phyloP scores from a whole-genome alignment of 192 early-diverging fungal genomes.

The Backusella morwellensis region DNA sequence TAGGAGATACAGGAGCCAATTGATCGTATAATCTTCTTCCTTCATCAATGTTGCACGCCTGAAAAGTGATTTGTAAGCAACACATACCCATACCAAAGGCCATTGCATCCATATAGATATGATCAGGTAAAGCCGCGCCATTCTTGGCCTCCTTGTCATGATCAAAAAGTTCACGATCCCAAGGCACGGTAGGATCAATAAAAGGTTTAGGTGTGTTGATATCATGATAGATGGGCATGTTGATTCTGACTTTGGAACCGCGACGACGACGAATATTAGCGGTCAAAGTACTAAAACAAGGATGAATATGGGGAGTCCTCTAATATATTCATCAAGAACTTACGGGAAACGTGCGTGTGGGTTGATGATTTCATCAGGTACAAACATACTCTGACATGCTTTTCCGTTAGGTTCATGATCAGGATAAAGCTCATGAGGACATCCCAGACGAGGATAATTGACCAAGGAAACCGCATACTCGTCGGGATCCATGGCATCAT shows the following conservation, averaged over 20 bases:
- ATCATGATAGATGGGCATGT: slow-evolving; percentile 95
- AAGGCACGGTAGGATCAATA: slow-evolving; percentile 68
- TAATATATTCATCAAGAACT: slow-evolving; percentile 14
- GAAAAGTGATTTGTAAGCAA: slow-evolving; percentile 97
- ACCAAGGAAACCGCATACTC: slow-evolving; percentile 81
- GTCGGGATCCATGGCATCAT: slow-evolving; percentile 58
- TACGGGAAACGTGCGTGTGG: slow-evolving; percentile 91
- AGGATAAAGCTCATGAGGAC: slow-evolving; percentile 69
- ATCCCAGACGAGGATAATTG: slow-evolving; percentile 90
- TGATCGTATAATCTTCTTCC: slow-evolving; percentile 94
- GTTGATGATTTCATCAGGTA: slow-evolving; percentile 93
- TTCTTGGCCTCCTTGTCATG: slow-evolving; percentile 73
- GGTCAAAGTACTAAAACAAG: slow-evolving; percentile 68
- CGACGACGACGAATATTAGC: slow-evolving; percentile 93
- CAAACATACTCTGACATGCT: slow-evolving; percentile 82
- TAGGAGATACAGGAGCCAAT: slow-evolving; percentile 84
- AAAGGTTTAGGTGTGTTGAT: slow-evolving; percentile 88
- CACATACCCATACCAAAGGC: slow-evolving; percentile 99
- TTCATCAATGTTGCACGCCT: slow-evolving; percentile 90
- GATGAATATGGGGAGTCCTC: not conserved
- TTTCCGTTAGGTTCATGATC: slow-evolving; percentile 62
- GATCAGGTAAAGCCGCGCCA: slow-evolving; percentile 80
- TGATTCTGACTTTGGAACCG: slow-evolving; percentile 92
- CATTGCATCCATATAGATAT: slow-evolving; percentile 99
- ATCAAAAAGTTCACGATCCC: slow-evolving; percentile 57